Conservation (phyloP, 2,329 filamentous ascomycete genomes). For the Daldinia sp. region DNA sequence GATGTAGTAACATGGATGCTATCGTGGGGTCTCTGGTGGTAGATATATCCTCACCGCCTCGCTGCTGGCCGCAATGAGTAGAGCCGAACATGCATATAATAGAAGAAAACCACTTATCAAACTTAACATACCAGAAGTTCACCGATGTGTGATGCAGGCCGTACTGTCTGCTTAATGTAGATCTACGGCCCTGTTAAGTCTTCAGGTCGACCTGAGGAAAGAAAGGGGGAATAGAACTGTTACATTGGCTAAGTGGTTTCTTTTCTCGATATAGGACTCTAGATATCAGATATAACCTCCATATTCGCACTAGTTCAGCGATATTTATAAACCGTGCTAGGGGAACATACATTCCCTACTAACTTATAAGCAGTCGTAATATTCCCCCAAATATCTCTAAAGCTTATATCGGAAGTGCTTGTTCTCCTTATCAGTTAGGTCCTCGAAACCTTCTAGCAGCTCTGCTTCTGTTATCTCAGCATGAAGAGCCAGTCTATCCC, state of each 20-base stretch:
- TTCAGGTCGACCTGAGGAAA: no score
- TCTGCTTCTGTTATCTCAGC: slow-evolving; percentile 34
- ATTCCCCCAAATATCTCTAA: neutral
- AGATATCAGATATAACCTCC: no score
- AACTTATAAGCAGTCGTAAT: neutral
- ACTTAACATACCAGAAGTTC: no score
- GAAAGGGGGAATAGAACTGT: no score
- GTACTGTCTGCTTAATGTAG: no score
- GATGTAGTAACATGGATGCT: slow-evolving; percentile 6
- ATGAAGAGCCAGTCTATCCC: slow-evolving; percentile 34
- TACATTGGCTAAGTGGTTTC: no score
- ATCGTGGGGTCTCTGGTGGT: neutral
- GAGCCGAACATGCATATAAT: neutral
- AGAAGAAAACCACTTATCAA: neutral
- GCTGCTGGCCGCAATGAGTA: slow-evolving; percentile 11
- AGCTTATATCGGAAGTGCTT: slow-evolving; percentile 44
- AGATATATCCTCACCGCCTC: slow-evolving; percentile 21
- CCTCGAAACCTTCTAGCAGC: slow-evolving; percentile 42
- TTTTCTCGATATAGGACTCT: no score
- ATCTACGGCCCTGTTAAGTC: no score
- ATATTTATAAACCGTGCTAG: neutral
- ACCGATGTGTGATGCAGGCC: no score
- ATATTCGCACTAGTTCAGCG: no score
- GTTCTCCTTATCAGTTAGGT: slow-evolving; percentile 45
- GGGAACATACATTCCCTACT: neutral